phyloP scores from a whole-genome alignment of 768 basidiomycete species.

The Auriscalpium microsporum region DNA sequence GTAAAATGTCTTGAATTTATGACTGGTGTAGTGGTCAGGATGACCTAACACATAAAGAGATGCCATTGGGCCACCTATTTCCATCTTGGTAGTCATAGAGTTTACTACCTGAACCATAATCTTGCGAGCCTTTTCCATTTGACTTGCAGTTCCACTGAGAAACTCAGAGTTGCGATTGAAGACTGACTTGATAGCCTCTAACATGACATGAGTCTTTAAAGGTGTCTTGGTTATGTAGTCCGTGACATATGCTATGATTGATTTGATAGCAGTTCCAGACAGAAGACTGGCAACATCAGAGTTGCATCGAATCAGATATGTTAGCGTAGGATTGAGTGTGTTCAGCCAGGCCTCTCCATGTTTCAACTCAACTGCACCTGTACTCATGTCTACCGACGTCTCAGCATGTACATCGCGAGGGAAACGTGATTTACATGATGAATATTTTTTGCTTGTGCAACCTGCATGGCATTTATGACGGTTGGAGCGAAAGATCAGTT shows the following conservation, averaged over 20 bases:
- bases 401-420: slow-evolving; percentile 21
- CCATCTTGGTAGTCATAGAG: slow-evolving; percentile 25
- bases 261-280: too few relatives aligned
- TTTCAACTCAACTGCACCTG: slow-evolving; percentile 23
- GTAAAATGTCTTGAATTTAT: slow-evolving; percentile 25
- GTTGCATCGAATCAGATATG: slow-evolving; percentile 30
- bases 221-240: slow-evolving; percentile 36
- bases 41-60: slow-evolving; percentile 26
- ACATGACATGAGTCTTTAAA: slow-evolving; percentile 32
- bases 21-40: slow-evolving; percentile 33
- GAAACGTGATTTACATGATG: slow-evolving; percentile 29
- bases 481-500: slow-evolving; percentile 3
- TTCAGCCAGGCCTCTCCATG: slow-evolving; percentile 30
- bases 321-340: slow-evolving; percentile 21
- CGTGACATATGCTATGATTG: slow-evolving; percentile 22
- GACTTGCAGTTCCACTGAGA: slow-evolving; percentile 1
- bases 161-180: slow-evolving; percentile 19
- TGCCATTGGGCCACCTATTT: slow-evolving; percentile 31
- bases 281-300: slow-evolving; percentile 29
- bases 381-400: slow-evolving; percentile 21
- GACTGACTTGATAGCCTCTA: slow-evolving; percentile 22
- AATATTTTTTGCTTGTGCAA: slow-evolving; percentile 20
- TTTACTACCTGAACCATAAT: slow-evolving; percentile 32
- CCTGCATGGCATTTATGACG: slow-evolving; percentile 16
- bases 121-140: slow-evolving; percentile 18